Conservation (phyloP, 768 basidiomycete species). For the Leucosporidium yakuticum region DNA sequence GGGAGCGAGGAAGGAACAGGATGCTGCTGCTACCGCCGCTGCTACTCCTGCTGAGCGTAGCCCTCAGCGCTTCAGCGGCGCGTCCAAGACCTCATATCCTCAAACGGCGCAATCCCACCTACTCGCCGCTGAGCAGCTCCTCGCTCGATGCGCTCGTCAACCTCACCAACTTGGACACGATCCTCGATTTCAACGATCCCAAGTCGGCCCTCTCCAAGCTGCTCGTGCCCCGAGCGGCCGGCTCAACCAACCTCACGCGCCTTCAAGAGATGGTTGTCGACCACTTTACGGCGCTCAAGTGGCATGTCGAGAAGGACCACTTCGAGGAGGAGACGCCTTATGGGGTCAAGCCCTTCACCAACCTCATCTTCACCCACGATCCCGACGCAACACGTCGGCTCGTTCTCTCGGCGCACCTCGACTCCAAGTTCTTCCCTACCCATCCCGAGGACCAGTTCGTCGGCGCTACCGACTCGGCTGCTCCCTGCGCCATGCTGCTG, state of each 20-base stretch:
- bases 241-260: constrained; percentile 40
- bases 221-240: constrained; percentile 75
- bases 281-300: constrained; percentile 20
- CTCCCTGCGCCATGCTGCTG: constrained; percentile 87
- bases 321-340: constrained; percentile 77
- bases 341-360: constrained; percentile 71
- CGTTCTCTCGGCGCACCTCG: constrained; percentile 59
- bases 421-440: constrained; percentile 32
- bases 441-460: constrained; percentile 61
- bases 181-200: constrained; percentile 60
- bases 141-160: constrained; percentile 47
- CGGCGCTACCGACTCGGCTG: constrained; percentile 95
- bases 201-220: constrained; percentile 72
- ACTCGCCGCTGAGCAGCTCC: constrained; percentile 11
- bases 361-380: constrained; percentile 92
- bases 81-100: constrained; percentile 7
- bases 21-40: too few relatives aligned
- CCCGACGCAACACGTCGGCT: constrained; percentile 73
- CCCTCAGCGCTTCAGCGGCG: too few relatives aligned
- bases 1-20: too few relatives aligned
- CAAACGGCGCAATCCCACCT: constrained; percentile 31
- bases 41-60: too few relatives aligned
- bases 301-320: constrained; percentile 63
- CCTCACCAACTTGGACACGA: constrained; percentile 58
- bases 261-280: constrained; percentile 25